Base-by-base conservation (phyloP, 306 rosid species). In the Rubus idaeus region DNA sequence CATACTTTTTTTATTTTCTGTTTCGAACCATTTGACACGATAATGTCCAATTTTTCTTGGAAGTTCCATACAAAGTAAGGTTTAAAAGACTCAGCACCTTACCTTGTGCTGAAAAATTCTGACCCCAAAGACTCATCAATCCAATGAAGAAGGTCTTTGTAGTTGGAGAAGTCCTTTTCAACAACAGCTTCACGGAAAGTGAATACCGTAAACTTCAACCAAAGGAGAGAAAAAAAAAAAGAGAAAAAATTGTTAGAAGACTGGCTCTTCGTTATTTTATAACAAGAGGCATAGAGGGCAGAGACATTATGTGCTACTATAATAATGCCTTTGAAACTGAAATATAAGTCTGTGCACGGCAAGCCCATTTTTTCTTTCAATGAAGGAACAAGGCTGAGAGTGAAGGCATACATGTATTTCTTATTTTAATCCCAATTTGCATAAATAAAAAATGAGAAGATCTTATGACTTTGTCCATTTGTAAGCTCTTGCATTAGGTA, bases 401-500 rank as follows among this genome's bases (percentile, higher is more conserved):
- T 60, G 23, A 49, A 49, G 44, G 58, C 51, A 70, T 78, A 74
- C 65, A 23, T 78, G 57, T 57, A 65, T 79, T 46, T 42, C 64
- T 81, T 79, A 67, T 45, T 76, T 21, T 63, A 74, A 74, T 90
- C 77, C 60, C 80, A 67, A 50, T 76, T 72, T 79, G 84, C 69
- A 47, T 13, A 40, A 13, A 18, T 45, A 73, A 50, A 61, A 44
- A 23, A 30, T 74, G 69, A 74, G 20, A 16, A 14, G 23, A 74
- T 75, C 16, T 82, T 75, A 35, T 67, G 81, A 55, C 81, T 82
- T 89, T 93, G 96, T 86, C 90, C 84, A 57, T 81, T 77, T 82
- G 87, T 74, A 76, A 68, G 64, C 77, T 78, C 74, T 68, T 81
- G 69, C 46, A 68, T 56, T 49, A 63, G 85, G 96, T 76, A 90